Percentiles rank a stretch among this genome's conserved stretches.
These are phyloP conservation scores for Aspergillus costaricaensis DNA, from an alignment of 2,329 filamentous ascomycete genomes.

Conservation along the genomic window DNA sequence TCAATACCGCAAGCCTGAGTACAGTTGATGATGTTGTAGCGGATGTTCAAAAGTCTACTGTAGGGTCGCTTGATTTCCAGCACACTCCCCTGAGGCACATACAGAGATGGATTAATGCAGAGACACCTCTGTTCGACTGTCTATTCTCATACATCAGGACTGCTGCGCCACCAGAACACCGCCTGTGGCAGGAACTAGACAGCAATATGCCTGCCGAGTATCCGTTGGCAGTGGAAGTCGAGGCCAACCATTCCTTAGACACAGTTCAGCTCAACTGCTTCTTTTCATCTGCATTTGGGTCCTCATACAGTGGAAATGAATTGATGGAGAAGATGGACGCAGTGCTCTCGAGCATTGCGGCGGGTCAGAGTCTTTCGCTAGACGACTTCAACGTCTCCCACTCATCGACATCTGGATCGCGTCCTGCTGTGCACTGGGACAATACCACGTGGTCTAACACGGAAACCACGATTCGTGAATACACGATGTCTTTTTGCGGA, in stretches of 20 bases:
- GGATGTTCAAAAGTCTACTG: constrained; percentile 25
- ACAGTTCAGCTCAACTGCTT: constrained; percentile 27
- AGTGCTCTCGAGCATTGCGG: constrained; percentile 29
- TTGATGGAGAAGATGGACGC: constrained; percentile 38
- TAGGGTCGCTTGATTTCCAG: constrained; percentile 37
- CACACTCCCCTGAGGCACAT: constrained; percentile 40
- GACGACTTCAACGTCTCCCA: constrained; percentile 25
- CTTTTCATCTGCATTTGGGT: constrained; percentile 31
- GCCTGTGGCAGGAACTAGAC: constrained; percentile 34
- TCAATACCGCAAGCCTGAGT: constrained; percentile 24
- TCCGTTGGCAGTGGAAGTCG: constrained; percentile 38
- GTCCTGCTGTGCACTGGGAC: constrained; percentile 19
- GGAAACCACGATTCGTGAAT: constrained; percentile 27
- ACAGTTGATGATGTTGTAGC: constrained; percentile 28
- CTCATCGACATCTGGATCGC: not conserved
- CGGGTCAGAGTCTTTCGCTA: constrained; percentile 27
- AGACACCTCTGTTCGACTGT: constrained; percentile 36
- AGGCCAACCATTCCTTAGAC: constrained; percentile 27
- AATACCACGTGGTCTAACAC: constrained; percentile 24
- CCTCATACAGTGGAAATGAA: constrained; percentile 22
- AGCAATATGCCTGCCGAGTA: constrained; percentile 40
- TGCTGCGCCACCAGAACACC: constrained; percentile 13
- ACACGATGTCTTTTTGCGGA: constrained; percentile 27
- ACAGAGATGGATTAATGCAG: constrained; percentile 37
- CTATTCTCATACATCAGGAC: constrained; percentile 37